These are phyloP conservation scores for Tylopilus intermedius DNA, from an alignment of 768 basidiomycete species.

Conservation along the genomic window DNA sequence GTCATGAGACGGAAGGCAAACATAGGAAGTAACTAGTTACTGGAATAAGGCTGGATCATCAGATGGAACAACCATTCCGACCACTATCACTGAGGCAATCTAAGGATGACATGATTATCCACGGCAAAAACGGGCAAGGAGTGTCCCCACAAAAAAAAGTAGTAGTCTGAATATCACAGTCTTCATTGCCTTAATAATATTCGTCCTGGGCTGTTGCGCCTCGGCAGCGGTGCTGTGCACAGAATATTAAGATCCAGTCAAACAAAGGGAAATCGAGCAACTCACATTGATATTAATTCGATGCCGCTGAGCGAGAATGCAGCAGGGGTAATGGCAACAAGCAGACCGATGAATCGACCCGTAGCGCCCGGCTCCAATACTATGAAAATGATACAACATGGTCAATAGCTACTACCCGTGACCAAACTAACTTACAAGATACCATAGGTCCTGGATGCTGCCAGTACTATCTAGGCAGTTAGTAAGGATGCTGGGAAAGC, in stretches of 20 bases:
- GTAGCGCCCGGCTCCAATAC: conserved; percentile 20
- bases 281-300: conserved; percentile 67
- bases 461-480: conserved; percentile 17
- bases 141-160: conserved; percentile 15
- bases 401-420: neutral
- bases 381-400: neutral
- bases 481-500: neutral
- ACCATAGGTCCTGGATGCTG: conserved; percentile 24
- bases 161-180: conserved; percentile 79
- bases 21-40: conserved; percentile 13
- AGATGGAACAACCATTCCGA: conserved; percentile 76
- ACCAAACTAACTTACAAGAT: conserved; percentile 8
- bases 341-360: conserved; percentile 21
- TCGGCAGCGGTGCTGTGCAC: conserved; percentile 63
- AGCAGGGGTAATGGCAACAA: conserved; percentile 17
- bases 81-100: conserved; percentile 39
- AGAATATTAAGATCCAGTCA: conserved; percentile 4
- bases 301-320: conserved; percentile 78
- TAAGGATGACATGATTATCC: conserved; percentile 2
- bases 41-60: conserved; percentile 51
- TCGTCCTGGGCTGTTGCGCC: conserved; percentile 70
- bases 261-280: conserved; percentile 16
- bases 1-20: neutral
- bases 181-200: conserved; percentile 70
- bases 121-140: neutral